Percentiles rank a stretch among this genome's conserved stretches.
Evolutionary conservation across 179 eudicot species (phyloP).

Genomic region (Amaranthus tricolor): DNA sequence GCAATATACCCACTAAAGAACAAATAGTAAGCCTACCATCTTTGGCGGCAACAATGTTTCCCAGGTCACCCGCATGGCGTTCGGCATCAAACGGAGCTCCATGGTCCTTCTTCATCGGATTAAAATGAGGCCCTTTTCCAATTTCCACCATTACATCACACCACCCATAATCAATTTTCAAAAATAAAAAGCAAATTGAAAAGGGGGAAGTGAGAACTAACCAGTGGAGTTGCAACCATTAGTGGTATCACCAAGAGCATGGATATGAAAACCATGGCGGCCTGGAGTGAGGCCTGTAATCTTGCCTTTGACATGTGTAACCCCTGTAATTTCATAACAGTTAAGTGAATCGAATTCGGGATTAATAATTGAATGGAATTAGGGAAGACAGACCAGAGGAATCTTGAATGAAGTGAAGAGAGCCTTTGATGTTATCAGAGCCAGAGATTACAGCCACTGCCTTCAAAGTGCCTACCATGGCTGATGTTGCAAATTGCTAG

Average conservation of each 20-base stretch:
- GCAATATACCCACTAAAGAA: not conserved
- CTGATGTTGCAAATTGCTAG: not conserved
- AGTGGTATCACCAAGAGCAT: conserved; percentile 87
- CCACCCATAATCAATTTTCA: not conserved
- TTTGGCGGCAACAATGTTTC: conserved; percentile 68
- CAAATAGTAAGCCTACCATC: conserved; percentile 46
- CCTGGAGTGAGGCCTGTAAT: conserved; percentile 74
- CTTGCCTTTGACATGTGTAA: conserved; percentile 59
- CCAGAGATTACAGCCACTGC: conserved; percentile 81
- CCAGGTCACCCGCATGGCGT: conserved; percentile 94
- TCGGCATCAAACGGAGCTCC: conserved; percentile 72
- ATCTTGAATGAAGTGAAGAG: conserved; percentile 59
- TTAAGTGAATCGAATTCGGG: not conserved
- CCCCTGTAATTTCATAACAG: conserved; percentile 28
- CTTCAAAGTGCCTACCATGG: conserved; percentile 38
- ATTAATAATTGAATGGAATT: not conserved
- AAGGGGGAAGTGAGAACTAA: conserved; percentile 6
- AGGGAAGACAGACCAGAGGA: conserved; percentile 24
- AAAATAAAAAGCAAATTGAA: not conserved
- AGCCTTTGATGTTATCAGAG: conserved; percentile 47
- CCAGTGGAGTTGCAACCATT: conserved; percentile 93
- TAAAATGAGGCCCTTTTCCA: conserved; percentile 73
- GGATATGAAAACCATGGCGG: conserved; percentile 82
- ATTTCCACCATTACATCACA: not conserved
- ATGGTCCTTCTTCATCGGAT: conserved; percentile 74